Evolutionary conservation across 2,329 filamentous ascomycete species (phyloP).

Genomic region (Apiospora sp.): DNA sequence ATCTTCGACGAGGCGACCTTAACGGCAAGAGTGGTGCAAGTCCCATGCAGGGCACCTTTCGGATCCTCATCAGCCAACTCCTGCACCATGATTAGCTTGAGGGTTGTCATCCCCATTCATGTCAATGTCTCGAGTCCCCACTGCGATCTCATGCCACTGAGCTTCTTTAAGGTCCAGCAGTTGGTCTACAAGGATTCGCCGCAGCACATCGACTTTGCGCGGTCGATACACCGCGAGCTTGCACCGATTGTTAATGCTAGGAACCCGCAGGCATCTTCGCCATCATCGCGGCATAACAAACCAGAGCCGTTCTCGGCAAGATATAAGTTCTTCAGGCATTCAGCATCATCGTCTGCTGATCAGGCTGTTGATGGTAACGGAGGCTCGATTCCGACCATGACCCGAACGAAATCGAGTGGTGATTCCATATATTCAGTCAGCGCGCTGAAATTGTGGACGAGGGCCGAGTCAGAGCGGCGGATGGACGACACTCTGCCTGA

Average conservation of each 20-base stretch:
- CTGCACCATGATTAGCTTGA: conserved; percentile 61
- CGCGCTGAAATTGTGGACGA: conserved; percentile 44
- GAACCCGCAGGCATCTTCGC: not conserved
- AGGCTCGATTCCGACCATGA: conserved; percentile 38
- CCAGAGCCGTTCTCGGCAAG: not conserved
- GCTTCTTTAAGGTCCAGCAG: conserved; percentile 73
- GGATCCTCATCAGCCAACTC: conserved; percentile 32
- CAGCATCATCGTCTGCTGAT: not conserved
- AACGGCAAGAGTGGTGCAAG: conserved; percentile 47
- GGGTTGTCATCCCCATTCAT: conserved; percentile 69
- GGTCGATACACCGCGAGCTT: conserved; percentile 68
- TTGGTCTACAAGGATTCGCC: conserved; percentile 63
- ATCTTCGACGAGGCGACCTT: conserved; percentile 52
- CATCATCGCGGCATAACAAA: no score
- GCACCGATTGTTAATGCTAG: conserved; percentile 54
- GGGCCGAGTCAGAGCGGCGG: conserved; percentile 10
- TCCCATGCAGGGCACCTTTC: conserved; percentile 44
- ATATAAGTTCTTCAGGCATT: not conserved
- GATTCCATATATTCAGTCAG: conserved; percentile 42
- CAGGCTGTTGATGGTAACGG: conserved; percentile 41
- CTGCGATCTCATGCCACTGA: conserved; percentile 67
- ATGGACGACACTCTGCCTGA: not conserved
- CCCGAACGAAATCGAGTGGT: conserved; percentile 35
- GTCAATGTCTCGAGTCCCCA: conserved; percentile 57
- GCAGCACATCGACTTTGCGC: conserved; percentile 66